phyloP scores from a whole-genome alignment of 768 basidiomycete species.

The Psilocybe tampanensis region DNA sequence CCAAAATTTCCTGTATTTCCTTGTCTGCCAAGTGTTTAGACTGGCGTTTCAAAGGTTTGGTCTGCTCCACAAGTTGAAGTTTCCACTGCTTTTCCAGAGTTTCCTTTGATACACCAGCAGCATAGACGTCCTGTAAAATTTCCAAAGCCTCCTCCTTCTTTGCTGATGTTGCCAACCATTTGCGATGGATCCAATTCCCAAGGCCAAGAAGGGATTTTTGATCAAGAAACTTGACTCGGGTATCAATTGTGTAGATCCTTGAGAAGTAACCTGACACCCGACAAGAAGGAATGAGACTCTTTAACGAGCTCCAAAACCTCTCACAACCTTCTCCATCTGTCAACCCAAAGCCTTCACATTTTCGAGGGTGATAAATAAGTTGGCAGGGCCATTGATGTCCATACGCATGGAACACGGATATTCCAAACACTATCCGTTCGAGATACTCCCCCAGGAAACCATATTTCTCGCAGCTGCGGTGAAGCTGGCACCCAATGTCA shows the following conservation, averaged over 20 bases:
- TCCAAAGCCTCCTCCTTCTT: no score
- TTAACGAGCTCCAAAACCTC: constrained; percentile 32
- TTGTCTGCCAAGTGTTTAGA: constrained; percentile 7
- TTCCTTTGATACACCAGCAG: no score
- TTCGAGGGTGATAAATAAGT: constrained; percentile 34
- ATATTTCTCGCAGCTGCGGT: constrained; percentile 13
- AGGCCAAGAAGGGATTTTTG: no score
- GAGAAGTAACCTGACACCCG: neutral
- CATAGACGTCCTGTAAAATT: no score
- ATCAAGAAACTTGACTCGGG: no score
- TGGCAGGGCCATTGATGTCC: constrained; percentile 43
- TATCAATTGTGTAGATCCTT: no score
- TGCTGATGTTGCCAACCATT: no score
- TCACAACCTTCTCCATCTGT: constrained; percentile 31
- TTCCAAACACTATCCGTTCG: constrained; percentile 26
- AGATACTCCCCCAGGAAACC: constrained; percentile 25
- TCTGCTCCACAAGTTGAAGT: neutral
- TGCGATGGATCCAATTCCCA: no score
- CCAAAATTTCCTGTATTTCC: neutral
- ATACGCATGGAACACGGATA: constrained; percentile 40
- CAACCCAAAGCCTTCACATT: constrained; percentile 28
- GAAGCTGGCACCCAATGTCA: no score
- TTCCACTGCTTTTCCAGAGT: no score
- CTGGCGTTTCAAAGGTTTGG: constrained; percentile 11
- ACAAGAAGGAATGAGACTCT: constrained; percentile 12